A percentile compares a stretch with the other conserved stretches of the same genome.
These are phyloP conservation scores for Croton laevigatus DNA, from an alignment of 441 rosid genomes.

Conservation along the genomic window DNA sequence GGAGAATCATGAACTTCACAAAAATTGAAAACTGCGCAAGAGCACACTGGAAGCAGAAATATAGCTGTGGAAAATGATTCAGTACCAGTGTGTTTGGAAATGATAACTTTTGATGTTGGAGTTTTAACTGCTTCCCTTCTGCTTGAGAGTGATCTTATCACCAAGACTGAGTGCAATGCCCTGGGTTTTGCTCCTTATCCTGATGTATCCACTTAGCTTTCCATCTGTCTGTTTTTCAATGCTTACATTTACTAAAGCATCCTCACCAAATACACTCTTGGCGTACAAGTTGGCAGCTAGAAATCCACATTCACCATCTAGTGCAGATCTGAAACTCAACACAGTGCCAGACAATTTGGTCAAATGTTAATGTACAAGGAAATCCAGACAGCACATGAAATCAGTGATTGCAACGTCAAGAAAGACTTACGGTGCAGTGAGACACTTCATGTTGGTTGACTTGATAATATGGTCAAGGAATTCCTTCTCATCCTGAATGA, in stretches of 20 bases:
- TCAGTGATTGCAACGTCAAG: background rate
- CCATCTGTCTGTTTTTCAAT: conserved; percentile 74
- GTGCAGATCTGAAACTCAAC: conserved; percentile 57
- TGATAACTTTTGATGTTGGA: background rate
- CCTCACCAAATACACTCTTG: conserved; percentile 92
- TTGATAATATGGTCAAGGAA: conserved; percentile 75
- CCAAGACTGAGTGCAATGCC: conserved; percentile 97
- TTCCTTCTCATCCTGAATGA: conserved; percentile 69
- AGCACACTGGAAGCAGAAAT: too few relatives aligned
- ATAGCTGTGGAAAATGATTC: background rate
- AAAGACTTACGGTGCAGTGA: conserved; percentile 74
- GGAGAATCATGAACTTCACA: background rate
- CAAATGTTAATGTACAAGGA: background rate
- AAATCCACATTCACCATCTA: conserved; percentile 86
- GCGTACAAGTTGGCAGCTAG: conserved; percentile 89
- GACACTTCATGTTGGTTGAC: conserved; percentile 91
- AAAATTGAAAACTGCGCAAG: background rate
- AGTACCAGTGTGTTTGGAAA: conserved; percentile 8
- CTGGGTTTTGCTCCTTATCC: conserved; percentile 94
- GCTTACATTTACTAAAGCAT: conserved; percentile 78
- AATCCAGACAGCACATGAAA: background rate
- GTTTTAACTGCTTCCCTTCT: conserved; percentile 67
- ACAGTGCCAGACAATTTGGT: conserved; percentile 4
- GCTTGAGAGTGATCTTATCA: conserved; percentile 90
- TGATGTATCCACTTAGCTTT: conserved; percentile 81